Base-by-base conservation (phyloP, 257 asterid species). In the Solanum chiquidenum region DNA sequence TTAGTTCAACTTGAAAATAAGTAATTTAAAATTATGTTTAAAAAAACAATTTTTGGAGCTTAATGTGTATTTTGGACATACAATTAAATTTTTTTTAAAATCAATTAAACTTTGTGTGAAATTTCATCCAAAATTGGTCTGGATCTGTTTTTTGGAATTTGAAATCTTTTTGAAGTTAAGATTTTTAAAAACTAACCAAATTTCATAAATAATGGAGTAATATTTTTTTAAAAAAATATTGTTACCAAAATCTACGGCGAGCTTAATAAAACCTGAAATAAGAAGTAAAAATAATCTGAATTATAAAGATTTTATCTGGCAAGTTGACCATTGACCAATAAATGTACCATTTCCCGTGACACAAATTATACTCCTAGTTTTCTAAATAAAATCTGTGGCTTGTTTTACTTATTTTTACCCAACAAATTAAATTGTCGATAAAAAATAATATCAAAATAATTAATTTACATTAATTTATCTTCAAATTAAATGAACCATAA, bases 1-100 rank as follows among this genome's bases (percentile, higher is more conserved):
- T 62, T n/a, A 62, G 3, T 62, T n/a, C 6, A n/a, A 62, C 31
- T 58, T 58, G 25, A 58, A 1, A 58, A 58, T 18, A 58, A 58
- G 7, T 55, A 55, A 55, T 55, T 58, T 58, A 7, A 21, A 58
- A 1, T 52, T 52, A 7, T 58, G 25, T 58, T 1, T 1, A 16
- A 52, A 12, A 49, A 49, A 3, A 18, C 2, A 55, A 3, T 7
- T 3, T 23, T 62, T 9, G 13, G 13, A 62, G 2, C n/a, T 55
- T 6, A 55, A 55, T 18, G 23, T 55, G n/a, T 55, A 18, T 55
- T 55, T 55, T 20, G 69, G 7, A 62, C 6, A n/a, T 23, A 23
- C 69, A 23, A 21, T 4, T 62, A 9, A 9, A 9, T 23, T 9
- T 4, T 21, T 0, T 18, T 0, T 3, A 20, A 58, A 20, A 3